Conservation (phyloP, 2,329 filamentous ascomycete species). For the Monosporascus sp. region DNA sequence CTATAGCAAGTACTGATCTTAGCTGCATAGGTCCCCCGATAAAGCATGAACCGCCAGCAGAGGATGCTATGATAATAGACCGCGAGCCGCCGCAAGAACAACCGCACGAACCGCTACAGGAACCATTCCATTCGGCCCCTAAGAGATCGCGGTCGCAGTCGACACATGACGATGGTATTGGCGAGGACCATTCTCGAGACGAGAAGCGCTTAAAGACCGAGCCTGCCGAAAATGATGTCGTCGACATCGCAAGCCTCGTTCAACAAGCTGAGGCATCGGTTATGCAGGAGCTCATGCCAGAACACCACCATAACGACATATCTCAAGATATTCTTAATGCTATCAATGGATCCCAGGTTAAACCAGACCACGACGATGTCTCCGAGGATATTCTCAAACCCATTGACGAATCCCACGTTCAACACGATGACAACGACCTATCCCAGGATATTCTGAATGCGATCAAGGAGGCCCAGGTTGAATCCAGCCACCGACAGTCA, state of each 20-base stretch:
- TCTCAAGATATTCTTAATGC: conserved; percentile 4
- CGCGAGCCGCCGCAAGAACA: background rate
- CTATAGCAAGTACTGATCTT: conserved; percentile 2
- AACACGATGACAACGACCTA: background rate
- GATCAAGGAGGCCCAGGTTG: conserved; percentile 1
- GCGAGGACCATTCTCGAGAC: conserved; percentile 10
- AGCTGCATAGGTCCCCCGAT: conserved; percentile 21
- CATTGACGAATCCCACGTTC: conserved; percentile 3
- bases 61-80: conserved; percentile 17
- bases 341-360: conserved; percentile 1
- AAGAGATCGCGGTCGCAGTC: conserved; percentile 22
- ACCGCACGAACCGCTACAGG: conserved; percentile 7
- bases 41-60: conserved; percentile 19
- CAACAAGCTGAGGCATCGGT: conserved; percentile 23
- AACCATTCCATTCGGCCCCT: conserved; percentile 13
- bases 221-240: conserved; percentile 6
- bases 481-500: conserved; percentile 3
- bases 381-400: background rate
- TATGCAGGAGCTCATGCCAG: conserved; percentile 19
- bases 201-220: conserved; percentile 27
- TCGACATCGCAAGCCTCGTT: conserved; percentile 23
- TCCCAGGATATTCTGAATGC: conserved; percentile 3
- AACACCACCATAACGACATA: background rate
- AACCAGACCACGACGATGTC: background rate
- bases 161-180: conserved; percentile 8